A percentile compares a stretch with the other conserved stretches of the same genome.
phyloP scores from a whole-genome alignment of 1,284 basidiomycete species.

The Xerocomus amazonicus region DNA sequence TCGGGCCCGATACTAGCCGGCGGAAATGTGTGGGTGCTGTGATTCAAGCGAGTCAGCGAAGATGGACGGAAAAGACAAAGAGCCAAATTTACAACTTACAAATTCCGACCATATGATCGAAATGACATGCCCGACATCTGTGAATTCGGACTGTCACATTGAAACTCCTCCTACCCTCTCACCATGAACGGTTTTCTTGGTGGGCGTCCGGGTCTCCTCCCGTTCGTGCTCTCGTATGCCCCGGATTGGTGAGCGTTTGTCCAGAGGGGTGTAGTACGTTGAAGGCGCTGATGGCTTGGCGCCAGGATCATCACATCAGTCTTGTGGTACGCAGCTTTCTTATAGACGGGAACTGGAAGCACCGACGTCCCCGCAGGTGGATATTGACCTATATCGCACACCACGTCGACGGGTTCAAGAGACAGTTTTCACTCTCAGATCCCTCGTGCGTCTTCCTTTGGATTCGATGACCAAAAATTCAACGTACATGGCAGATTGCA shows the following conservation, averaged over 20 bases:
- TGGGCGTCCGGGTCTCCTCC: constrained; percentile 16
- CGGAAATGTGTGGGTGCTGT: no score
- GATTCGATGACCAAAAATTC: background rate
- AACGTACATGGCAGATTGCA: constrained; percentile 26
- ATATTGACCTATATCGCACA: constrained; percentile 50
- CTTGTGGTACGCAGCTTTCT: constrained; percentile 21
- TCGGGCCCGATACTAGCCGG: no score
- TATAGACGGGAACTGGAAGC: background rate
- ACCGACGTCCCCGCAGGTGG: constrained; percentile 22
- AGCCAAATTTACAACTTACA: background rate
- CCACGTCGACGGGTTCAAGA: constrained; percentile 57
- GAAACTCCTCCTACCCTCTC: background rate
- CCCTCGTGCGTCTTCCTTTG: constrained; percentile 40
- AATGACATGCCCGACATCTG: background rate
- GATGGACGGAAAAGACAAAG: background rate
- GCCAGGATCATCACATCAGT: constrained; percentile 26
- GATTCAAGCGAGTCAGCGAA: background rate
- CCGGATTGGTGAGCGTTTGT: constrained; percentile 29
- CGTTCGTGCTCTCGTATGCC: constrained; percentile 24
- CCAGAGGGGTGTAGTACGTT: background rate
- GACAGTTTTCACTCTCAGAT: constrained; percentile 67
- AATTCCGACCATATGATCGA: background rate
- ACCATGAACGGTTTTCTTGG: constrained; percentile 1
- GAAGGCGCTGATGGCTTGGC: background rate
- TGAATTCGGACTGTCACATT: background rate